These are phyloP conservation scores for Eucalyptus sideroxylon DNA, from an alignment of 345 rosid genomes.

Conservation along the genomic window DNA sequence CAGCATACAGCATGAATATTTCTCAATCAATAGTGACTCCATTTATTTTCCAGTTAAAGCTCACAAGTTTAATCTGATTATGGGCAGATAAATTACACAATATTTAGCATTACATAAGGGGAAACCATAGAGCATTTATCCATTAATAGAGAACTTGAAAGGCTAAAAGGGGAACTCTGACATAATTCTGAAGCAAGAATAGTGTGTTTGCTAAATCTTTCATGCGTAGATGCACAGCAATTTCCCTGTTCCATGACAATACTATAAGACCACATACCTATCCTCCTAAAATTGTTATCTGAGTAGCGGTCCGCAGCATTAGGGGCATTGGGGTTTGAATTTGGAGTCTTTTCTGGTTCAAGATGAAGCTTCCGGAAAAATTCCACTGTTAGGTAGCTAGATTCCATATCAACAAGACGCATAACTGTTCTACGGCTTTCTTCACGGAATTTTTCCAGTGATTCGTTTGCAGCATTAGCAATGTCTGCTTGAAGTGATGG, in stretches of 20 bases:
- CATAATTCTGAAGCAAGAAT: not conserved
- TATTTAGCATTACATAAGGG: not conserved
- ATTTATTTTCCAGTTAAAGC: not conserved
- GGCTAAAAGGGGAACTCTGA: not conserved
- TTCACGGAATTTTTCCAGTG: constrained; percentile 88
- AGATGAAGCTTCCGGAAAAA: constrained; percentile 88
- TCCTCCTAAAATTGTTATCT: constrained; percentile 81
- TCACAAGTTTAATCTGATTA: not conserved
- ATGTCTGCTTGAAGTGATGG: constrained; percentile 81
- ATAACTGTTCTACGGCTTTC: constrained; percentile 84
- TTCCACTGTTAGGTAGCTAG: constrained; percentile 92
- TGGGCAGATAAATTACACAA: not conserved
- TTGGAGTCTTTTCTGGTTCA: constrained; percentile 63
- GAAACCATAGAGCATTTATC: not conserved
- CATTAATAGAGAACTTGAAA: not conserved
- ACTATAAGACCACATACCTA: constrained; percentile 32
- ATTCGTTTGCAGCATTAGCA: constrained; percentile 91
- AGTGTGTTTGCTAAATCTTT: not conserved
- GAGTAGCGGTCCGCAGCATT: constrained; percentile 45
- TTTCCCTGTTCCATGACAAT: not conserved
- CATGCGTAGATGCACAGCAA: not conserved
- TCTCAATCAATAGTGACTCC: not conserved
- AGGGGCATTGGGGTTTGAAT: constrained; percentile 29
- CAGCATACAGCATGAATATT: not conserved
- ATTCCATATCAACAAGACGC: constrained; percentile 94